These are phyloP conservation scores for Diaporthe ilicicola DNA, from an alignment of 2,329 filamentous ascomycete species.

Conservation along the genomic window DNA sequence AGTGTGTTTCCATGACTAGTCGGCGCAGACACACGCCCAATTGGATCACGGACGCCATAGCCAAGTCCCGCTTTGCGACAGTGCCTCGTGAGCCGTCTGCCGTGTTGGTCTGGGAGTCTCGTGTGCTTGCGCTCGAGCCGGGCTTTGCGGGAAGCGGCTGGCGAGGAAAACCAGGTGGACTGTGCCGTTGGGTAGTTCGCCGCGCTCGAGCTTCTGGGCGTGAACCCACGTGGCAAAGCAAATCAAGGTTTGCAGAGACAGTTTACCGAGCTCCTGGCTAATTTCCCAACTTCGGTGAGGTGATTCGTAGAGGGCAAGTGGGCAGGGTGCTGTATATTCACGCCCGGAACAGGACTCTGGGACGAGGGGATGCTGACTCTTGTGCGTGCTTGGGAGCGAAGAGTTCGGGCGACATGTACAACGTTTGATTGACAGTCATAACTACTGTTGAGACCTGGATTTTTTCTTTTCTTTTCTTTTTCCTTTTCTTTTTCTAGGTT, in stretches of 20 bases:
- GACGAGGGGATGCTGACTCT: background rate
- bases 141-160: background rate
- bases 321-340: background rate
- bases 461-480: too few species aligned
- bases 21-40: background rate
- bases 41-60: background rate
- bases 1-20: slow-evolving; percentile 9
- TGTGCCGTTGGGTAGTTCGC: slow-evolving; percentile 5
- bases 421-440: background rate
- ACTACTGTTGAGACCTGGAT: background rate
- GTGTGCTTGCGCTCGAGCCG: background rate
- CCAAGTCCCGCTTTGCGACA: background rate
- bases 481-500: too few species aligned
- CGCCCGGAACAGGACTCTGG: background rate
- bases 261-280: background rate
- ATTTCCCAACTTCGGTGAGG: background rate
- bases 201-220: background rate
- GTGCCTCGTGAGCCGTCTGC: background rate
- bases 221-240: slow-evolving; percentile 16
- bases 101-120: background rate
- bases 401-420: too few species aligned
- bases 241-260: slow-evolving; percentile 19
- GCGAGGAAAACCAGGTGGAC: background rate
- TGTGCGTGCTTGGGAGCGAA: background rate
- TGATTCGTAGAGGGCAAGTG: background rate